phyloP scores from a whole-genome alignment of 225 moss, liverwort and hornwort genomes.

The Ulota crispa region DNA sequence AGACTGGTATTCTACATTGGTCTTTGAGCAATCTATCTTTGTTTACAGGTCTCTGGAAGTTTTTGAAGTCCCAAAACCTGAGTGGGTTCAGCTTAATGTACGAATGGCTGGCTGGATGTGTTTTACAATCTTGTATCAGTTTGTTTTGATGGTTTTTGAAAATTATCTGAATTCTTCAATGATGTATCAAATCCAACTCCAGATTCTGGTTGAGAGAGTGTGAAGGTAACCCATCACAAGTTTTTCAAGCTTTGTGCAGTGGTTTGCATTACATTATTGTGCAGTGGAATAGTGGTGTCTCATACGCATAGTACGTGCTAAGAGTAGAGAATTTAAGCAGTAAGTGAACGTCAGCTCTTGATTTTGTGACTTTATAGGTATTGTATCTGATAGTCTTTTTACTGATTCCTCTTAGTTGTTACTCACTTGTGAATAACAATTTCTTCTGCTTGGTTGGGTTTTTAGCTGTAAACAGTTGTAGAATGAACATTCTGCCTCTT shows the following conservation, averaged over 20 bases:
- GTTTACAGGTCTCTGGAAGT: neutral
- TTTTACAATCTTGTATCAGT: neutral
- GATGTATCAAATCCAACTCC: neutral
- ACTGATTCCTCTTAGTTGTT: too few species aligned
- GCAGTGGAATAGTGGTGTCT: too few species aligned
- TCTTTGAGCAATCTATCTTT: neutral
- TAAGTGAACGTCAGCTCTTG: too few species aligned
- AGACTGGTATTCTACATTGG: constrained; percentile 7
- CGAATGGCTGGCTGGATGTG: neutral
- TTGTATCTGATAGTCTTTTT: too few species aligned
- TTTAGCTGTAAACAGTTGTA: too few species aligned
- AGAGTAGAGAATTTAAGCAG: too few species aligned
- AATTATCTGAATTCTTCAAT: neutral
- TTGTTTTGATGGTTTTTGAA: neutral
- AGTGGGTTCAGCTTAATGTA: neutral
- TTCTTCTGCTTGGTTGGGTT: too few species aligned
- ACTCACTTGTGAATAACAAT: too few species aligned
- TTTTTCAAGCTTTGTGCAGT: neutral
- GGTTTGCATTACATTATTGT: neutral
- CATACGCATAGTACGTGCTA: too few species aligned
- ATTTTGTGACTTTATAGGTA: too few species aligned
- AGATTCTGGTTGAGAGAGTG: neutral
- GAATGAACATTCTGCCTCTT: too few species aligned
- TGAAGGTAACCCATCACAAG: neutral
- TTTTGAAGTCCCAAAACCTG: neutral